Percentiles rank a stretch among this genome's conserved stretches.
phyloP scores from a whole-genome alignment of 108 stramenopile genomes.

The Fragilaria radians region DNA sequence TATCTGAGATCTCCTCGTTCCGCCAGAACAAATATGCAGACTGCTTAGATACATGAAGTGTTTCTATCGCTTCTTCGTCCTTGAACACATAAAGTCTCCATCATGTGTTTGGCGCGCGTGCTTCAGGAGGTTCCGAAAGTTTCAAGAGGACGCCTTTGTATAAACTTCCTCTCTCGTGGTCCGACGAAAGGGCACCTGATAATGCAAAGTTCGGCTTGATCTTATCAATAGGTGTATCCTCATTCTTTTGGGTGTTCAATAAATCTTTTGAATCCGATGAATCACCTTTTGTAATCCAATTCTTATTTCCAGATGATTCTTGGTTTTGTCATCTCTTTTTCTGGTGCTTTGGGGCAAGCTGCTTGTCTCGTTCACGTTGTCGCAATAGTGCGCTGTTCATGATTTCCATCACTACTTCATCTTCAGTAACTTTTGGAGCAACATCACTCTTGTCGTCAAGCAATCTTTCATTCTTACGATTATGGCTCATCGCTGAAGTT shows the following conservation, averaged over 20 bases:
- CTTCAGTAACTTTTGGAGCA: neutral
- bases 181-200: slow-evolving; percentile 92
- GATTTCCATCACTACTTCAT: neutral
- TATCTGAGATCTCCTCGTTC: slow-evolving; percentile 83
- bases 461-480: neutral
- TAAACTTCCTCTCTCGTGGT: slow-evolving; percentile 78
- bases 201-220: slow-evolving; percentile 88
- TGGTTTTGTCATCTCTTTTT: neutral
- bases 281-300: neutral
- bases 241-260: too few relatives aligned
- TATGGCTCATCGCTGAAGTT: too few relatives aligned
- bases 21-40: slow-evolving; percentile 92
- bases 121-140: slow-evolving; percentile 94
- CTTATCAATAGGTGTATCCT: neutral
- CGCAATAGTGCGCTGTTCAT: neutral
- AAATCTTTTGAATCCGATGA: too few relatives aligned
- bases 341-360: neutral
- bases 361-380: neutral
- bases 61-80: slow-evolving; percentile 52
- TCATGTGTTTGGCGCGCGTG: slow-evolving; percentile 74
- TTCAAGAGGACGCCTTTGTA: slow-evolving; percentile 91
- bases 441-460: neutral
- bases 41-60: slow-evolving; percentile 81
- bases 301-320: neutral
- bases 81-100: slow-evolving; percentile 97